A percentile compares a stretch with the other conserved stretches of the same genome.
Evolutionary conservation across 192 early-diverging fungal genomes (phyloP).

Genomic region (Chytriomyces sp.): DNA sequence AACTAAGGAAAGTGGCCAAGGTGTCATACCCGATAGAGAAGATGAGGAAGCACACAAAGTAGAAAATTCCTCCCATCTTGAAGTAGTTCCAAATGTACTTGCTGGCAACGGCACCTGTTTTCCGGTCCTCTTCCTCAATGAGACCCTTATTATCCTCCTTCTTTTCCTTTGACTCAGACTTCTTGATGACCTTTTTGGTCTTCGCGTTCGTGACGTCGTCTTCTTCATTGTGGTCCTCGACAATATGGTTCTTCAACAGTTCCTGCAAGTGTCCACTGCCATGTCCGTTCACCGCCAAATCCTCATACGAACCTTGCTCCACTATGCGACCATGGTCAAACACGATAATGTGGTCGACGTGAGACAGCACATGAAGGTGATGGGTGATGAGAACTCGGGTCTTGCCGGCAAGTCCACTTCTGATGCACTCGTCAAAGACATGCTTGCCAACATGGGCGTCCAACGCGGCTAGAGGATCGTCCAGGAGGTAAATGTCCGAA

Average conservation of each 20-base stretch:
- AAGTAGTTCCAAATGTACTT: background rate
- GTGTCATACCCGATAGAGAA: no score
- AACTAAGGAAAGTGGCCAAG: no score
- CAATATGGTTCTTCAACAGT: conserved; percentile 2
- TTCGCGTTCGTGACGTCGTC: background rate
- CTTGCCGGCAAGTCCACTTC: conserved; percentile 63
- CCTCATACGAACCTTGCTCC: conserved; percentile 46
- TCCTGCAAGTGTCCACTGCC: background rate
- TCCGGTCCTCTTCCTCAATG: conserved; percentile 31
- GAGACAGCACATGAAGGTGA: conserved; percentile 67
- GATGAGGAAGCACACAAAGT: background rate
- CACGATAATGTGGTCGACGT: conserved; percentile 65
- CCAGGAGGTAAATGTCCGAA: conserved; percentile 56
- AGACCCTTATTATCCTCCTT: background rate
- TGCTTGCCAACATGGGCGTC: conserved; percentile 60
- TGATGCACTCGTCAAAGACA: conserved; percentile 73
- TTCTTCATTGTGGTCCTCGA: background rate
- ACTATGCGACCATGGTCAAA: conserved; percentile 68
- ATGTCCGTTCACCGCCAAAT: background rate
- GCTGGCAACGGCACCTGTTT: conserved; percentile 23
- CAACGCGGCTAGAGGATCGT: conserved; percentile 70
- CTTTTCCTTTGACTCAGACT: background rate
- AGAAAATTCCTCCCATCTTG: background rate
- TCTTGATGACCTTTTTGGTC: background rate
- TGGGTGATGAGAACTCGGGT: conserved; percentile 80